Conservation (phyloP, 163 green algal genomes). For the Prototheca wickerhamii region DNA sequence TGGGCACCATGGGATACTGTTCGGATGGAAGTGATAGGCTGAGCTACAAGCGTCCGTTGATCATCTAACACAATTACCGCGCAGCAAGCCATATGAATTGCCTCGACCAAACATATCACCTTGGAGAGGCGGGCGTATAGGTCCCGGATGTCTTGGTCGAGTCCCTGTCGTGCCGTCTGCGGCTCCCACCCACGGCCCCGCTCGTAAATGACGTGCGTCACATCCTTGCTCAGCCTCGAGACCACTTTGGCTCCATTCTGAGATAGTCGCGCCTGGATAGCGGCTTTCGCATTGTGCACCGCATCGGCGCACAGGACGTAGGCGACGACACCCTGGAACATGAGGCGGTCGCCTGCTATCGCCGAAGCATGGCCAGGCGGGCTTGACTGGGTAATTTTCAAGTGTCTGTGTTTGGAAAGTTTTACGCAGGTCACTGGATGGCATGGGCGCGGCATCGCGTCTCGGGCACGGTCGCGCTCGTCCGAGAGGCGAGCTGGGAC, state of each 20-base stretch:
- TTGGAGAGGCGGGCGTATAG: constrained; percentile 35
- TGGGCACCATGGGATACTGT: constrained; percentile 9
- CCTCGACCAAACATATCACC: too few species aligned
- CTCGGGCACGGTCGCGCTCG: too few species aligned
- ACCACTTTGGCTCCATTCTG: constrained; percentile 26
- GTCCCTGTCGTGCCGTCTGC: not conserved
- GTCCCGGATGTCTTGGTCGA: constrained; percentile 18
- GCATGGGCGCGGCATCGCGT: too few species aligned
- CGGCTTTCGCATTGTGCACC: constrained; percentile 12
- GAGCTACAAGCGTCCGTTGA: constrained; percentile 5
- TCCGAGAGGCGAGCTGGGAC: too few species aligned
- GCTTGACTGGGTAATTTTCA: too few species aligned
- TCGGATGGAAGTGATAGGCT: too few species aligned
- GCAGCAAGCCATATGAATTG: too few species aligned
- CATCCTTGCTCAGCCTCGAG: constrained; percentile 39
- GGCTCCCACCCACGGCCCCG: not conserved
- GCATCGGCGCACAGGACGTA: constrained; percentile 24
- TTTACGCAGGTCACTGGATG: not conserved
- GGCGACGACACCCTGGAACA: constrained; percentile 26
- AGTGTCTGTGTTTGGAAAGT: too few species aligned
- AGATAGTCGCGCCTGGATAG: constrained; percentile 27
- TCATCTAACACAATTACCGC: too few species aligned
- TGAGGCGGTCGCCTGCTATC: not conserved
- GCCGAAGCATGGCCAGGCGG: not conserved
- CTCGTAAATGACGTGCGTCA: constrained; percentile 51